phyloP scores from a whole-genome alignment of 805 yeast genomes.

The Kazachstania taianensis region DNA sequence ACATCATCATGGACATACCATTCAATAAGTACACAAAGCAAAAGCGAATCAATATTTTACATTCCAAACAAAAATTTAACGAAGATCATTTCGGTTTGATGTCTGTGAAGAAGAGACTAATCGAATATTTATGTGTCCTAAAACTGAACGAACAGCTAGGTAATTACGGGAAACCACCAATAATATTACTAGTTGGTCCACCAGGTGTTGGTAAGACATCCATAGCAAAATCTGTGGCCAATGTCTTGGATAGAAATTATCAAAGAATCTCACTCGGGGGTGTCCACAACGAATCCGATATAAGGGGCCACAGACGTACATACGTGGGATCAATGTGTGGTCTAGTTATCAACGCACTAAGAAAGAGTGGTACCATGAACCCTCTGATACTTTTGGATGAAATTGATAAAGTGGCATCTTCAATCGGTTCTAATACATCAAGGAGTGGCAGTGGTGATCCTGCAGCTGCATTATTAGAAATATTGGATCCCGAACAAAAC shows the following conservation, averaged over 20 bases:
- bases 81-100: slow-evolving; percentile 80
- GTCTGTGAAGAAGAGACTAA: slow-evolving; percentile 84
- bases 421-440: slow-evolving; percentile 30
- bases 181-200: slow-evolving; percentile 91
- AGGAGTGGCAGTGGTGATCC: slow-evolving; percentile 73
- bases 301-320: slow-evolving; percentile 96
- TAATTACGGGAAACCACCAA: slow-evolving; percentile 89
- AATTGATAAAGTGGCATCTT: slow-evolving; percentile 72
- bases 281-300: slow-evolving; percentile 87
- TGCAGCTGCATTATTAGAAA: slow-evolving; percentile 85
- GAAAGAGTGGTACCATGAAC: slow-evolving; percentile 80
- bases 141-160: slow-evolving; percentile 54
- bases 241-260: slow-evolving; percentile 75
- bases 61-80: slow-evolving; percentile 57
- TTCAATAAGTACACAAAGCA: slow-evolving; percentile 75
- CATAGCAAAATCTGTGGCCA: slow-evolving; percentile 90
- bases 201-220: slow-evolving; percentile 99
- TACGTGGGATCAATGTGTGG: slow-evolving; percentile 98
- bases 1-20: slow-evolving; percentile 88
- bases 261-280: slow-evolving; percentile 97
- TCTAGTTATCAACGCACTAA: slow-evolving; percentile 79
- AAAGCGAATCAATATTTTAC: slow-evolving; percentile 65
- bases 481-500: slow-evolving; percentile 94
- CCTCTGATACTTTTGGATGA: slow-evolving; percentile 95
- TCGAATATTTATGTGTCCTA: slow-evolving; percentile 86